Evolutionary conservation across 306 rosid genomes (phyloP).

Genomic region (Cucurbita ficifolia): DNA sequence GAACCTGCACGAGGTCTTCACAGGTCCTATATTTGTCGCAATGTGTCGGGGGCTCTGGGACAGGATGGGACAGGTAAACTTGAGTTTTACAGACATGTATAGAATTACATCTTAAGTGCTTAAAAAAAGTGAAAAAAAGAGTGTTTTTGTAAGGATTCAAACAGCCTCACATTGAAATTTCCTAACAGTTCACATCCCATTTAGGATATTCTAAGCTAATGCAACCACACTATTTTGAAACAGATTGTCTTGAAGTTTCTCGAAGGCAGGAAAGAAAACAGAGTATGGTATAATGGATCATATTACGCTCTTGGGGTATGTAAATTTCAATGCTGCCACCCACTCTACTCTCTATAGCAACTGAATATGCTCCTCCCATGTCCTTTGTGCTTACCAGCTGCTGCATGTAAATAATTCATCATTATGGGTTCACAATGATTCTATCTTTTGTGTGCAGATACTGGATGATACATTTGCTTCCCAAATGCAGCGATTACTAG

Average conservation of each 20-base stretch:
- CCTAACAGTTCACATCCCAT: background rate
- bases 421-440: background rate
- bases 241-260: conserved; percentile 76
- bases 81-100: background rate
- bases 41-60: conserved; percentile 87
- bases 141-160: background rate
- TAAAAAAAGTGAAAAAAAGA: too few species aligned
- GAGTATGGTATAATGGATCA: conserved; percentile 81
- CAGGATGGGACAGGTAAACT: conserved; percentile 80
- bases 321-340: background rate
- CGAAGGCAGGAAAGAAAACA: conserved; percentile 91
- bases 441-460: conserved; percentile 36
- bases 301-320: conserved; percentile 94
- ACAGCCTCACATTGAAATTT: background rate
- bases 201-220: conserved; percentile 4
- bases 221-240: conserved; percentile 2
- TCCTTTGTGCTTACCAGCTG: background rate
- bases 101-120: background rate
- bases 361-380: too few species aligned
- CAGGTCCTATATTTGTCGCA: conserved; percentile 64
- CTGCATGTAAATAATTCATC: background rate
- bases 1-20: conserved; percentile 77
- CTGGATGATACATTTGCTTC: conserved; percentile 93
- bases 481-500: conserved; percentile 80
- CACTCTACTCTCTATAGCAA: background rate